Conservation (phyloP, 495 filamentous ascomycete genomes). For the Aspergillus kassunensis region DNA sequence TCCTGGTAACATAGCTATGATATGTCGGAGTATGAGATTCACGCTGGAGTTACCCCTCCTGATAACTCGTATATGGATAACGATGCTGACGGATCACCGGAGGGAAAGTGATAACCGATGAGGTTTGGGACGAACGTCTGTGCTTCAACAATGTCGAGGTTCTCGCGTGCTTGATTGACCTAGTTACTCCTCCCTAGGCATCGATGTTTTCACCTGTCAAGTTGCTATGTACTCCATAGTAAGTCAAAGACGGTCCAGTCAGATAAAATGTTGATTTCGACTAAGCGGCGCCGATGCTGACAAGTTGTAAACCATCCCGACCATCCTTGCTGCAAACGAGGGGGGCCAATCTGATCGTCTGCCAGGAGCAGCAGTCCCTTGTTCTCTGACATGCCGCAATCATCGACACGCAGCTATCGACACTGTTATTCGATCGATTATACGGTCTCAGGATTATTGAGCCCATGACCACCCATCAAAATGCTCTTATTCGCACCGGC, state of each 20-base stretch:
- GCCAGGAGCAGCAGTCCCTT: conserved; percentile 9
- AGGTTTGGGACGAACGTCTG: neutral
- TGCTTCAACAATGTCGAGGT: conserved; percentile 15
- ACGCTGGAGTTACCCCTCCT: neutral
- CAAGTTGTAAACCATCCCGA: conserved; percentile 8
- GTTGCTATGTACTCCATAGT: neutral
- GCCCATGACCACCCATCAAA: conserved; percentile 17
- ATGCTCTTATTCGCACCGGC: conserved; percentile 14
- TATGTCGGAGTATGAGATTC: neutral
- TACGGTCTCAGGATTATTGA: conserved; percentile 3
- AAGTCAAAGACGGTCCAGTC: conserved; percentile 7
- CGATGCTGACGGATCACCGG: neutral
- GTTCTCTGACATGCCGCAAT: conserved; percentile 16
- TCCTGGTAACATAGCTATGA: neutral
- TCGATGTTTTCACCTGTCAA: neutral
- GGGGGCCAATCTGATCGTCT: conserved; percentile 7
- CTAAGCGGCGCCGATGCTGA: conserved; percentile 10
- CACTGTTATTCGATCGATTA: neutral
- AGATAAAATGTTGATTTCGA: conserved; percentile 11
- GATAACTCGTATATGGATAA: too few relatives aligned
- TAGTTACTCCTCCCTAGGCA: conserved; percentile 9
- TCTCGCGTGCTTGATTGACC: conserved; percentile 13
- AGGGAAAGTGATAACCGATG: neutral
- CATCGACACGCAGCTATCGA: conserved; percentile 5
- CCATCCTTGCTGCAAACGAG: conserved; percentile 15